Evolutionary conservation across 2,329 filamentous ascomycete genomes (phyloP).

Genomic region (Orbilia brochopaga): DNA sequence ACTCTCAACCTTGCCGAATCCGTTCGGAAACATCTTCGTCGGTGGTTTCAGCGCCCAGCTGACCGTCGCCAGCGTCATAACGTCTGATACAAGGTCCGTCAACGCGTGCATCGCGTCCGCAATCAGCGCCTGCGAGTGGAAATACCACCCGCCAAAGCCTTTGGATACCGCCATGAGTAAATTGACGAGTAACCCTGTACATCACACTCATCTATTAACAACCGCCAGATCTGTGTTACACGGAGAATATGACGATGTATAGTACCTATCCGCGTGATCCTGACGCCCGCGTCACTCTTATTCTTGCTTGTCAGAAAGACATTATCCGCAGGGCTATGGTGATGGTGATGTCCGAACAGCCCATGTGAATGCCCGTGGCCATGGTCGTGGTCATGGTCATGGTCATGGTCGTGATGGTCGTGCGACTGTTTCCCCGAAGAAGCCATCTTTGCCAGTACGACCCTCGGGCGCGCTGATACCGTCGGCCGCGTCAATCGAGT

Average conservation of each 20-base stretch:
- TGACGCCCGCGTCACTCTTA: conserved; percentile 89
- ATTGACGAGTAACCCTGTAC: conserved; percentile 77
- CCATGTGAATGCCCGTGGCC: conserved; percentile 61
- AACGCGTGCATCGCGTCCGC: conserved; percentile 95
- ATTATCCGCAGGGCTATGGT: conserved; percentile 82
- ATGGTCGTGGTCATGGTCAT: conserved; percentile 57
- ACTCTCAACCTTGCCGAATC: conserved; percentile 98
- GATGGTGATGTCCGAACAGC: conserved; percentile 66
- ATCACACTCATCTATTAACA: background rate
- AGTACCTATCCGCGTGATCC: conserved; percentile 77
- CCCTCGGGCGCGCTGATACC: background rate
- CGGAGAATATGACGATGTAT: background rate
- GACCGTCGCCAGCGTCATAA: conserved; percentile 91
- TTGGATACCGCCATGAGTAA: conserved; percentile 93
- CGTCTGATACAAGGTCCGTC: conserved; percentile 91
- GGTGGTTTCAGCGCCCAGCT: conserved; percentile 89
- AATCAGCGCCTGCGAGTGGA: conserved; percentile 87
- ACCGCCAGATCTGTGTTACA: background rate
- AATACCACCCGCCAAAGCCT: conserved; percentile 86
- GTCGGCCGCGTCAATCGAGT: conserved; percentile 30
- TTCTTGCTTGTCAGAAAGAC: conserved; percentile 79
- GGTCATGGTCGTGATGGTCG: conserved; percentile 56
- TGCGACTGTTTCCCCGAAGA: conserved; percentile 57
- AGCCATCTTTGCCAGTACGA: conserved; percentile 37
- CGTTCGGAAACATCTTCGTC: conserved; percentile 80